Evolutionary conservation across 2,329 filamentous ascomycete genomes (phyloP).

Genomic region (Cytospora piceae): DNA sequence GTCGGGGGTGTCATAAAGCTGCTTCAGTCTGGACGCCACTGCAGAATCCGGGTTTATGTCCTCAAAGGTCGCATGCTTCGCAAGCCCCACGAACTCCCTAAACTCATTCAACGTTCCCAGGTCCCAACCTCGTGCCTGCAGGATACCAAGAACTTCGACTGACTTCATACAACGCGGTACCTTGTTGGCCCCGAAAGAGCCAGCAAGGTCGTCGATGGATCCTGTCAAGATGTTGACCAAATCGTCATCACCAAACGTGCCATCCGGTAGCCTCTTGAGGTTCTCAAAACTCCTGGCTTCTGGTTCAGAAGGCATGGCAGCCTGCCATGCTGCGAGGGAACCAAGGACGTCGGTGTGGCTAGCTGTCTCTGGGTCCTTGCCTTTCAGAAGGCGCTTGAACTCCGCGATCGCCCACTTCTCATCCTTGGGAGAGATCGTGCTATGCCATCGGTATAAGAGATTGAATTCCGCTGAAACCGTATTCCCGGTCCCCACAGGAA

Average conservation of each 20-base stretch:
- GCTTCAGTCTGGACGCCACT: slow-evolving; percentile 58
- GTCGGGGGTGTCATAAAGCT: slow-evolving; percentile 66
- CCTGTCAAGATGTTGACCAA: slow-evolving; percentile 58
- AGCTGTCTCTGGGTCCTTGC: slow-evolving; percentile 40
- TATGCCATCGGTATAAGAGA: slow-evolving; percentile 68
- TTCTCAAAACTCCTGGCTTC: slow-evolving; percentile 52
- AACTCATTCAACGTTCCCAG: slow-evolving; percentile 67
- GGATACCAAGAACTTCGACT: slow-evolving; percentile 66
- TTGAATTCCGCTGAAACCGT: slow-evolving; percentile 72
- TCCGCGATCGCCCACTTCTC: slow-evolving; percentile 64
- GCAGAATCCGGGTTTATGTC: slow-evolving; percentile 62
- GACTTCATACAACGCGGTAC: slow-evolving; percentile 61
- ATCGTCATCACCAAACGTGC: slow-evolving; percentile 60
- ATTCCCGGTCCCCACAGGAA: slow-evolving; percentile 63
- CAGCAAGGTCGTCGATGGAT: slow-evolving; percentile 63
- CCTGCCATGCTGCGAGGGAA: slow-evolving; percentile 45
- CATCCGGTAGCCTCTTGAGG: slow-evolving; percentile 52
- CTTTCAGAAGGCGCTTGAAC: slow-evolving; percentile 51
- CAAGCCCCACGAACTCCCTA: slow-evolving; percentile 64
- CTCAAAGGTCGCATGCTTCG: slow-evolving; percentile 58
- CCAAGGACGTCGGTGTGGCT: slow-evolving; percentile 44
- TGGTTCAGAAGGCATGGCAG: slow-evolving; percentile 47
- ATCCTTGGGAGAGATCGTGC: slow-evolving; percentile 61
- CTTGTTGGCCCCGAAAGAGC: slow-evolving; percentile 61
- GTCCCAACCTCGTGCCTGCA: slow-evolving; percentile 65